Percentiles rank a stretch among this genome's conserved stretches.
These are phyloP conservation scores for Coemansia sp. DNA, from an alignment of 192 early-diverging fungal species.

Conservation along the genomic window DNA sequence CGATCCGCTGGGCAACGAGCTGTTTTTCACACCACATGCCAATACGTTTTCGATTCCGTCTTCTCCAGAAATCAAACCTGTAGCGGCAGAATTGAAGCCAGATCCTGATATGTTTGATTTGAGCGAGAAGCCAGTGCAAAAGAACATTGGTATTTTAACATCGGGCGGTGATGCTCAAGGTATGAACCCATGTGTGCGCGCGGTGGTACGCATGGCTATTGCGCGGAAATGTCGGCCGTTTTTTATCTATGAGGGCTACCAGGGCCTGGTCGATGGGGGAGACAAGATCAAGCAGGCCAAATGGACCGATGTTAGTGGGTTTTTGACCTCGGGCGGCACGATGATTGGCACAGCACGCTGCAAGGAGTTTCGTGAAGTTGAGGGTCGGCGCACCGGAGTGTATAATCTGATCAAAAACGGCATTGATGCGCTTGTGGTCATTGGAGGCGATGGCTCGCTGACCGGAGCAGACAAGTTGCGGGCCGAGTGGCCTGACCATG, in stretches of 20 bases:
- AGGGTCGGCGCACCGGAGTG: slow-evolving; percentile 80
- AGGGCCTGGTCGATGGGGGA: slow-evolving; percentile 93
- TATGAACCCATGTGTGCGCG: slow-evolving; percentile 95
- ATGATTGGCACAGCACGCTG: slow-evolving; percentile 93
- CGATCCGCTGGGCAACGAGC: slow-evolving; percentile 81
- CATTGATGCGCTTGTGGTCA: slow-evolving; percentile 92
- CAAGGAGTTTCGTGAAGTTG: slow-evolving; percentile 75
- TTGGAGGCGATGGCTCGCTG: slow-evolving; percentile 95
- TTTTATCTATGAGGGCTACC: slow-evolving; percentile 94
- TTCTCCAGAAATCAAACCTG: slow-evolving; percentile 32
- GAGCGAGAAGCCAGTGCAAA: slow-evolving; percentile 20
- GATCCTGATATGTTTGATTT: background rate
- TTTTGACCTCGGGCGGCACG: slow-evolving; percentile 85
- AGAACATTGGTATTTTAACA: slow-evolving; percentile 91
- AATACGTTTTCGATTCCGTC: slow-evolving; percentile 53
- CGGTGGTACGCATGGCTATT: slow-evolving; percentile 85
- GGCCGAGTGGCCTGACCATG: slow-evolving; percentile 83
- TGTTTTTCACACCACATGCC: slow-evolving; percentile 67
- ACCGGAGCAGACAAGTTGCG: slow-evolving; percentile 93
- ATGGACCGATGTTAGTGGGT: slow-evolving; percentile 92
- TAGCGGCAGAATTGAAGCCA: background rate
- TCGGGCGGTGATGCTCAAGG: slow-evolving; percentile 95
- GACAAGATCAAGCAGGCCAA: slow-evolving; percentile 74
- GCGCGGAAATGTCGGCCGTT: slow-evolving; percentile 78
- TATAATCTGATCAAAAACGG: slow-evolving; percentile 85